These are phyloP conservation scores for Paracoccidioides brasiliensis DNA, from an alignment of 2,329 filamentous ascomycete species.

Conservation along the genomic window DNA sequence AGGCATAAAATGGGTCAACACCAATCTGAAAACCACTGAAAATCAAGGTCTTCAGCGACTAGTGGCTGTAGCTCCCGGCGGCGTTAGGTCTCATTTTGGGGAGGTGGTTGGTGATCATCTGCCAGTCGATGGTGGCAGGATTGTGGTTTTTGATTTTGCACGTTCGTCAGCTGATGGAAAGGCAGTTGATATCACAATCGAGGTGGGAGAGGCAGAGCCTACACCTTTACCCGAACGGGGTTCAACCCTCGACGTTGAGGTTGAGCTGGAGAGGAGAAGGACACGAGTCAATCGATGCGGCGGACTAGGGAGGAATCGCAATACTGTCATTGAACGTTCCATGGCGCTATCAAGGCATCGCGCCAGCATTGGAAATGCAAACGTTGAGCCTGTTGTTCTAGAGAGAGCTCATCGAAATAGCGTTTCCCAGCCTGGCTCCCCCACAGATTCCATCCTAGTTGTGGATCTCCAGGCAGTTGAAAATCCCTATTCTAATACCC, in stretches of 20 bases:
- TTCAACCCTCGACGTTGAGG: slow-evolving; percentile 62
- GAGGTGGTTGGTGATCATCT: slow-evolving; percentile 57
- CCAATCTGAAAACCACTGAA: slow-evolving; percentile 35
- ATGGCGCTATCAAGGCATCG: slow-evolving; percentile 9
- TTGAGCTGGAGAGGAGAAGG: slow-evolving; percentile 62
- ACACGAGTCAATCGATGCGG: slow-evolving; percentile 54
- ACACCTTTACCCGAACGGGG: slow-evolving; percentile 61
- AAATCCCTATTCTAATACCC: slow-evolving; percentile 58
- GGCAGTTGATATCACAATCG: slow-evolving; percentile 50
- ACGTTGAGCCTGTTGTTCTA: slow-evolving; percentile 15
- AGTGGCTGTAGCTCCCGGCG: slow-evolving; percentile 59
- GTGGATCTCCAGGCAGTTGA: slow-evolving; percentile 48
- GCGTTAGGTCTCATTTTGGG: slow-evolving; percentile 41
- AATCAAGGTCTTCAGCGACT: slow-evolving; percentile 32
- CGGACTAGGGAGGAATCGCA: slow-evolving; percentile 23
- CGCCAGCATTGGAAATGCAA: slow-evolving; percentile 5
- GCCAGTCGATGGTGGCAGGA: slow-evolving; percentile 64
- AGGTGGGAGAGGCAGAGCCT: slow-evolving; percentile 57
- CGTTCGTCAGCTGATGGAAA: slow-evolving; percentile 46
- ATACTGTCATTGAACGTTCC: slow-evolving; percentile 10
- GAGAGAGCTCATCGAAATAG: slow-evolving; percentile 17
- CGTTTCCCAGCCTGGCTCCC: slow-evolving; percentile 16
- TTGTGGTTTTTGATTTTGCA: slow-evolving; percentile 62
- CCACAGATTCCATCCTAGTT: slow-evolving; percentile 12
- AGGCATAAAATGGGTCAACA: slow-evolving; percentile 56